Percentiles rank a stretch among this genome's conserved stretches.
These are phyloP conservation scores for Graphilbum fragrans DNA, from an alignment of 2,329 filamentous ascomycete genomes.

Conservation along the genomic window DNA sequence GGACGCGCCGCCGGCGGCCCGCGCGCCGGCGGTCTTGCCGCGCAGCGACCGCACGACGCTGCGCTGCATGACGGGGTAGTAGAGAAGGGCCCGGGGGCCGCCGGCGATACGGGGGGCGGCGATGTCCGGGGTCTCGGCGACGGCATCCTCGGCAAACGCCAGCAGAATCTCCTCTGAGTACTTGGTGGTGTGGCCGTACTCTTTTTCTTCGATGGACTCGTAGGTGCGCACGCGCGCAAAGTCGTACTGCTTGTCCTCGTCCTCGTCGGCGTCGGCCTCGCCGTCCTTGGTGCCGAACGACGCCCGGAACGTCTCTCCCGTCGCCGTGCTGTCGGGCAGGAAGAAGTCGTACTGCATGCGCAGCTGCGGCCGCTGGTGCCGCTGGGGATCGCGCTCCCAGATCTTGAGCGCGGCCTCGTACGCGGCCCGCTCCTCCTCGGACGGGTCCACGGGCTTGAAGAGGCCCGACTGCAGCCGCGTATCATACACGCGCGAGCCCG, in stretches of 20 bases:
- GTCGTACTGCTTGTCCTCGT: constrained; percentile 38
- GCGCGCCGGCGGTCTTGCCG: constrained; percentile 49
- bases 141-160: constrained; percentile 40
- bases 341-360: constrained; percentile 57
- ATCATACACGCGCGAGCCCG: constrained; percentile 39
- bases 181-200: constrained; percentile 44
- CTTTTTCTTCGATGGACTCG: constrained; percentile 47
- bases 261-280: constrained; percentile 33
- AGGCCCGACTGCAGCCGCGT: constrained; percentile 48
- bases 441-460: constrained; percentile 46
- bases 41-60: constrained; percentile 50
- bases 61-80: constrained; percentile 57
- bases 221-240: constrained; percentile 53
- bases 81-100: constrained; percentile 47
- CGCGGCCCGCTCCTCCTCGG: constrained; percentile 38
- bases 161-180: constrained; percentile 54
- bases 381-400: constrained; percentile 43
- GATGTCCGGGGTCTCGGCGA: constrained; percentile 13
- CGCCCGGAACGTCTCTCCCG: constrained; percentile 43
- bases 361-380: constrained; percentile 42
- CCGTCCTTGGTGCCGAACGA: constrained; percentile 48
- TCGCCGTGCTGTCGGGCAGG: constrained; percentile 35
- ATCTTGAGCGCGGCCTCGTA: constrained; percentile 38
- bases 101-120: constrained; percentile 25
- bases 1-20: constrained; percentile 19